Evolutionary conservation across 2,329 filamentous ascomycete species (phyloP), one percentile per base, ranked within the genome.

Genomic region (Tolypocladium ophioglossoides): DNA sequence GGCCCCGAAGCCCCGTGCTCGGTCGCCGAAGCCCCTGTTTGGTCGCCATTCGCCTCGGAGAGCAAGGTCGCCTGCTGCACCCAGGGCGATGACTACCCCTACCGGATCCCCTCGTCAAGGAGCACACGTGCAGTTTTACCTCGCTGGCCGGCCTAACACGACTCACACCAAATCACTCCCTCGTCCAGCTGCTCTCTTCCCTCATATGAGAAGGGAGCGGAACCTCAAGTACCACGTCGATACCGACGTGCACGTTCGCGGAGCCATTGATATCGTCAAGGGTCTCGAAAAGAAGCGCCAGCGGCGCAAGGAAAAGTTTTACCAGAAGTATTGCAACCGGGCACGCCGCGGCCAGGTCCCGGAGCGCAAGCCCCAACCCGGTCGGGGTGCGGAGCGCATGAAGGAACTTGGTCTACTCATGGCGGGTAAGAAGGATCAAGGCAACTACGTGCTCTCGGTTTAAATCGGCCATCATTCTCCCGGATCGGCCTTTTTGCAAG

Each of bases 251-350:
- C 90, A 94, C 59, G 81, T 89, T 11, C 87, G 94, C 58, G 90
- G 91, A n/a, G 91, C 94, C 38, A 95, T 99, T 61, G 94, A 97
- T 70, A 99, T 96, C 57, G 89, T 96, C 71, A 95, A 96, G 70
- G 94, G 94, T 10, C 80, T 99, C 1, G 94, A 99, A 74, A 86
- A 89, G 71, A 97, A 96, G 75, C 86, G 91, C 30, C 89, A 94
- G 73, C 85, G 94, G 59, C 87, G 94, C 62, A 91, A 87, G 73
- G 91, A 97, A 71, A 96, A 96, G 71, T 87, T 91, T 64, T 86
- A 89, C 67, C 86, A 91, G 64, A 94, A 95, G 69, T 87, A 92
- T 66, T 95, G 89, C 74, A 86, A 90, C 67, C 89, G 90, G 63
- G 86, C 85, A 55, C 84, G 85, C 59, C 91, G 90, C 65, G 80